Evolutionary conservation across 495 filamentous ascomycete species (phyloP).

Genomic region (Cladorrhinum samala): DNA sequence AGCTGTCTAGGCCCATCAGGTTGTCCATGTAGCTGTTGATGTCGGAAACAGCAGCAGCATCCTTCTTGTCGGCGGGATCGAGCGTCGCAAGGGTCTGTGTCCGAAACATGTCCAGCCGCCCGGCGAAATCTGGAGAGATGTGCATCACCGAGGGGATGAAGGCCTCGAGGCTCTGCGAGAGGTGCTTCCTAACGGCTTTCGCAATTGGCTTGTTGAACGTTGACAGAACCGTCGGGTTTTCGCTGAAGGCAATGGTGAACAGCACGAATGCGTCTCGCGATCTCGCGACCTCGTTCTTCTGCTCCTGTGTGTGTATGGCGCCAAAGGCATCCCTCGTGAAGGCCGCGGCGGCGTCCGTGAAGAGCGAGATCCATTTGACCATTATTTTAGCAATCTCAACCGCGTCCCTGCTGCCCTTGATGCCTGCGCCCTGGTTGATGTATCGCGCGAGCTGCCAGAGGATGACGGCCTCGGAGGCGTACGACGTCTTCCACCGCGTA

Average conservation of each 20-base stretch:
- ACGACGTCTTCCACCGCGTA: slow-evolving; percentile 44
- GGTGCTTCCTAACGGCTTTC: slow-evolving; percentile 37
- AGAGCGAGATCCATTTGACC: slow-evolving; percentile 40
- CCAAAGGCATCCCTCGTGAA: slow-evolving; percentile 35
- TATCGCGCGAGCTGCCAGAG: slow-evolving; percentile 47
- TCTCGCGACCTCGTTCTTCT: slow-evolving; percentile 41
- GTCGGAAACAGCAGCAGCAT: slow-evolving; percentile 35
- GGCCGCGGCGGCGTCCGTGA: slow-evolving; percentile 34
- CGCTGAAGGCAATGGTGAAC: slow-evolving; percentile 42
- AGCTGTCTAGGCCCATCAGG: slow-evolving; percentile 48
- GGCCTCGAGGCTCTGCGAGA: slow-evolving; percentile 42
- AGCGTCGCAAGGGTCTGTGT: slow-evolving; percentile 42
- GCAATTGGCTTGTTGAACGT: slow-evolving; percentile 34
- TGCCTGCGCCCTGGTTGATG: slow-evolving; percentile 34
- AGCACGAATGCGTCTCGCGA: slow-evolving; percentile 50
- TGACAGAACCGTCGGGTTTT: slow-evolving; percentile 42
- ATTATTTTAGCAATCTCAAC: slow-evolving; percentile 30
- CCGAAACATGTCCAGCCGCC: slow-evolving; percentile 46
- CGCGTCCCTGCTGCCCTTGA: slow-evolving; percentile 29
- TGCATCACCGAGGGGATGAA: slow-evolving; percentile 51
- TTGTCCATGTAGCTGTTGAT: slow-evolving; percentile 50
- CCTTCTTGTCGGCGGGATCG: slow-evolving; percentile 42
- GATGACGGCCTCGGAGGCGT: slow-evolving; percentile 42
- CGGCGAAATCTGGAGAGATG: slow-evolving; percentile 42
- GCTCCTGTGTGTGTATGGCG: slow-evolving; percentile 34